Conservation (phyloP, 1,284 basidiomycete species). For the Cutaneotrichosporon mucoides region DNA sequence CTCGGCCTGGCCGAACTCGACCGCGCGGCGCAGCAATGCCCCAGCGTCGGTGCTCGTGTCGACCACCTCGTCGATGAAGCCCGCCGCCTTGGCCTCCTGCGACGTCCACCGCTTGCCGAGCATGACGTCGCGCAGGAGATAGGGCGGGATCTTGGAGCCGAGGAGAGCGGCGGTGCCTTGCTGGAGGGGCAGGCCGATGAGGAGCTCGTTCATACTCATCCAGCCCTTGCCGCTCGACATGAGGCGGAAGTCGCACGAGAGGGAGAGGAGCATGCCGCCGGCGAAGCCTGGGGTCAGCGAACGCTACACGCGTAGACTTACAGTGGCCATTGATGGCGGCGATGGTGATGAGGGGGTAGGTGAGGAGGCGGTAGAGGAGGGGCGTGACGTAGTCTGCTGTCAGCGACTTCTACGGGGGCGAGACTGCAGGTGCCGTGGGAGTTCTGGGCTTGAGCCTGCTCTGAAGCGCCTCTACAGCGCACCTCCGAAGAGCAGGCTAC, state of each 20-base stretch:
- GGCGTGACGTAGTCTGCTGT: not conserved
- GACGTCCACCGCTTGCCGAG: constrained; percentile 78
- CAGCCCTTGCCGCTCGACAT: constrained; percentile 80
- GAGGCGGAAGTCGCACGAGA: constrained; percentile 83
- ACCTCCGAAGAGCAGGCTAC: too few relatives aligned
- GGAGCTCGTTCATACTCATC: constrained; percentile 91
- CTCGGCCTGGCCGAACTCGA: constrained; percentile 47
- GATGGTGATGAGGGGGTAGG: constrained; percentile 58
- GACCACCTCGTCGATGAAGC: constrained; percentile 71
- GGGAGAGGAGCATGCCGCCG: constrained; percentile 71
- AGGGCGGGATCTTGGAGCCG: constrained; percentile 29
- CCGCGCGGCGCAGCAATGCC: constrained; percentile 56
- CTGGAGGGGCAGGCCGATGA: constrained; percentile 60
- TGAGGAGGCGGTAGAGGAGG: constrained; percentile 33
- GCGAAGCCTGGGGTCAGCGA: constrained; percentile 60
- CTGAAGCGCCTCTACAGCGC: too few relatives aligned
- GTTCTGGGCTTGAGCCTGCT: too few relatives aligned
- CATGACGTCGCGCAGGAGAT: constrained; percentile 62
- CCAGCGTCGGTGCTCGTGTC: constrained; percentile 47
- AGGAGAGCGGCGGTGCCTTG: constrained; percentile 56
- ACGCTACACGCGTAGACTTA: constrained; percentile 9
- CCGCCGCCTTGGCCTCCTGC: constrained; percentile 61
- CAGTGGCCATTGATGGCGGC: constrained; percentile 83
- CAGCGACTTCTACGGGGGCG: not conserved
- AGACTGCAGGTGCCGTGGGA: too few relatives aligned